Conservation (phyloP, 108 stramenopile genomes). For the Nitzschia sp. region DNA sequence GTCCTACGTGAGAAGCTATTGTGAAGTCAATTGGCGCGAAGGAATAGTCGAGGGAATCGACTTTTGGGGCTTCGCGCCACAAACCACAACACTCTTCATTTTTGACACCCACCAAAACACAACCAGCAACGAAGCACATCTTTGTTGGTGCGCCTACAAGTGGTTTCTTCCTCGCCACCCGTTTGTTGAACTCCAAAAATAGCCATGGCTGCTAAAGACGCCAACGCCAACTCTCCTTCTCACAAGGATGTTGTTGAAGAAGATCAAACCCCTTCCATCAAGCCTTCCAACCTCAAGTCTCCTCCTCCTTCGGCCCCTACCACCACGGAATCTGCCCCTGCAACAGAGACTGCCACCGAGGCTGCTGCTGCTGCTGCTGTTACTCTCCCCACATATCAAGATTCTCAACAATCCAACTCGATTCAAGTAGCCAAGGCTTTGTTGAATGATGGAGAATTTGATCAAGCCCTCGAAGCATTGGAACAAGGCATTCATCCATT, state of each 20-base stretch:
- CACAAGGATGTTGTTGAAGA: conserved; percentile 13
- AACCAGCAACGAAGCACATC: too few relatives aligned
- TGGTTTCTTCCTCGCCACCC: too few relatives aligned
- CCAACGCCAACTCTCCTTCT: conserved; percentile 30
- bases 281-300: background rate
- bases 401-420: conserved; percentile 45
- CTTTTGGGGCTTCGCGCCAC: too few relatives aligned
- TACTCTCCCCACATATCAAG: conserved; percentile 36
- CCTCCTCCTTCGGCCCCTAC: background rate
- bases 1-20: too few relatives aligned
- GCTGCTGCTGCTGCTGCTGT: conserved; percentile 16
- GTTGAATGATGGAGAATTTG: conserved; percentile 54
- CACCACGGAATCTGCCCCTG: background rate
- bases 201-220: conserved; percentile 33
- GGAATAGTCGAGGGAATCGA: too few relatives aligned
- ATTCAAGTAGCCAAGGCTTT: conserved; percentile 49
- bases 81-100: too few relatives aligned
- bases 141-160: too few relatives aligned
- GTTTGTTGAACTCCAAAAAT: background rate
- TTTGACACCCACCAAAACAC: too few relatives aligned
- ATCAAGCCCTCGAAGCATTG: conserved; percentile 50
- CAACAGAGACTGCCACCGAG: background rate
- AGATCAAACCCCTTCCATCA: background rate
- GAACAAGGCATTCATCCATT: conserved; percentile 34
- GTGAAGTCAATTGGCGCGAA: too few relatives aligned